Evolutionary conservation across 306 rosid genomes (phyloP).

Genomic region (Carpinus fangiana): DNA sequence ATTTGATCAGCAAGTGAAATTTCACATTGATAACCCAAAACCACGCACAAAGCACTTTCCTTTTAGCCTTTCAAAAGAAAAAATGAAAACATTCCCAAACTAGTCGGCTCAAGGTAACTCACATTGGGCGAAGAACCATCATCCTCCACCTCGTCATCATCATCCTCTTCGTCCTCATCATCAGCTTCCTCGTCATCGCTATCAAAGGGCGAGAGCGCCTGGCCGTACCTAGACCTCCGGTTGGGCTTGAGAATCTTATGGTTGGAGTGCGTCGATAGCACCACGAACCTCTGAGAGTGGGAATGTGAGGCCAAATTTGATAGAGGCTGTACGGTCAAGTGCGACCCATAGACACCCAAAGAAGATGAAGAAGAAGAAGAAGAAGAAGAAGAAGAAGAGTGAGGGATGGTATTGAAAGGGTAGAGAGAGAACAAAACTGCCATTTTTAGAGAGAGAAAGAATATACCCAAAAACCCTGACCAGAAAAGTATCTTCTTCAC

Average conservation of each 20-base stretch:
- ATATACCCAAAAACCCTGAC: constrained; percentile 81
- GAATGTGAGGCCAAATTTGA: constrained; percentile 9
- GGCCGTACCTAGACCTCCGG: constrained; percentile 58
- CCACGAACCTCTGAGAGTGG: constrained; percentile 34
- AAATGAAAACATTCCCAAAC: not conserved
- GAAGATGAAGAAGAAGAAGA: constrained; percentile 34
- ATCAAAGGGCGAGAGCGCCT: constrained; percentile 49
- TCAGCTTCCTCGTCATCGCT: constrained; percentile 44
- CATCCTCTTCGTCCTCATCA: constrained; percentile 17
- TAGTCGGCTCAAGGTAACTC: constrained; percentile 29
- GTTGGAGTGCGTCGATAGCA: constrained; percentile 75
- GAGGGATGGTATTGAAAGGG: constrained; percentile 34
- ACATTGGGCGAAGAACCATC: constrained; percentile 58
- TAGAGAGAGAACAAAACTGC: constrained; percentile 36
- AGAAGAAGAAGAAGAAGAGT: constrained; percentile 24
- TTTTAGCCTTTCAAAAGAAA: not conserved
- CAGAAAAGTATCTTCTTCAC: constrained; percentile 17
- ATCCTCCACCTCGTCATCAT: constrained; percentile 30
- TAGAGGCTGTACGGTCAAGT: constrained; percentile 4
- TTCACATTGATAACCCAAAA: not conserved
- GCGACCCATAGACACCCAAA: constrained; percentile 12
- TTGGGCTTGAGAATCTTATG: constrained; percentile 71
- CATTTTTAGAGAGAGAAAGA: constrained; percentile 49
- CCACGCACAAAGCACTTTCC: not conserved
- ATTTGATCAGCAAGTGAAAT: not conserved